These are phyloP conservation scores for Graphilbum ipis-grandicollis DNA, from an alignment of 2,329 filamentous ascomycete genomes.

Conservation along the genomic window DNA sequence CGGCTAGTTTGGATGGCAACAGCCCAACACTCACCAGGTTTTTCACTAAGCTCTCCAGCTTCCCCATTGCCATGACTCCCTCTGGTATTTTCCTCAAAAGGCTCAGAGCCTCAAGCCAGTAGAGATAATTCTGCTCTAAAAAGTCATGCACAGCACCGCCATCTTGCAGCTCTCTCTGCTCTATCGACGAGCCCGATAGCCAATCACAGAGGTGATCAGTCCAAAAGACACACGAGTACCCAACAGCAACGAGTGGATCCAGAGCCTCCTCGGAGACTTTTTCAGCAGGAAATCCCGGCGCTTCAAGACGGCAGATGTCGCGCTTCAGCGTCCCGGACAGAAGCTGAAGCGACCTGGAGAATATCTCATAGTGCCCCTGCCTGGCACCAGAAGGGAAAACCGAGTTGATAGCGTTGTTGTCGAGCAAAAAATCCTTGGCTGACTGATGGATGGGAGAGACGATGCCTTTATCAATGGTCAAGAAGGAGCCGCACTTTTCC, in stretches of 20 bases:
- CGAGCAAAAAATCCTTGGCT: slow-evolving; percentile 22
- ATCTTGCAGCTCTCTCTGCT: slow-evolving; percentile 9
- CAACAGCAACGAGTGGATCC: slow-evolving; percentile 12
- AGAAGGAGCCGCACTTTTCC: slow-evolving; percentile 20
- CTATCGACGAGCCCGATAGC: background rate
- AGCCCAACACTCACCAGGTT: too few species aligned
- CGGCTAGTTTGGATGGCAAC: background rate
- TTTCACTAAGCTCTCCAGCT: slow-evolving; percentile 6
- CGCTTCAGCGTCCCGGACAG: slow-evolving; percentile 14
- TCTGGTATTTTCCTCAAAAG: slow-evolving; percentile 13
- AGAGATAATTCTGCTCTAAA: slow-evolving; percentile 17
- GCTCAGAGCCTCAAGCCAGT: slow-evolving; percentile 26
- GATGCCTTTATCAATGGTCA: slow-evolving; percentile 14
- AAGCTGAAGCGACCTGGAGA: slow-evolving; percentile 16
- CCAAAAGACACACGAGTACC: slow-evolving; percentile 19
- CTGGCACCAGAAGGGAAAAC: slow-evolving; percentile 14
- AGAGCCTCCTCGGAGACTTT: slow-evolving; percentile 8
- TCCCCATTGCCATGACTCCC: slow-evolving; percentile 10
- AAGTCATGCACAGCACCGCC: slow-evolving; percentile 14
- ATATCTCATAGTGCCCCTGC: slow-evolving; percentile 15
- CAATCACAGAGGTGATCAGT: slow-evolving; percentile 14
- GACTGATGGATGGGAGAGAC: slow-evolving; percentile 24
- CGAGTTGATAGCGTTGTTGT: background rate
- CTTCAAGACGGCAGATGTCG: slow-evolving; percentile 17
- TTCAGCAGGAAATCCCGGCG: slow-evolving; percentile 11